Conservation (phyloP, 1,284 basidiomycete genomes). For the Fereydounia khargensis region DNA sequence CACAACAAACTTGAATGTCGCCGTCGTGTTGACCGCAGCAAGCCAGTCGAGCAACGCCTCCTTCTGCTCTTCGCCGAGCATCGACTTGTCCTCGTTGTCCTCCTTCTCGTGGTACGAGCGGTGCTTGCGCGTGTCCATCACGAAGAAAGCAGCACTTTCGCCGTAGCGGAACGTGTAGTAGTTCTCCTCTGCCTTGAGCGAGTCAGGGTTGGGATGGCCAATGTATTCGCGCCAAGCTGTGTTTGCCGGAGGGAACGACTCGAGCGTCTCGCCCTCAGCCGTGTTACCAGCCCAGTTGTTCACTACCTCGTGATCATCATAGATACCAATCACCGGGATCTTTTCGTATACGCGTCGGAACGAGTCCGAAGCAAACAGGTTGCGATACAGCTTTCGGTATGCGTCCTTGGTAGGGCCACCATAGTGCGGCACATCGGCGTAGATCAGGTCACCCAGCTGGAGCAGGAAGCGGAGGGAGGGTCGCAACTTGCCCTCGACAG, state of each 20-base stretch:
- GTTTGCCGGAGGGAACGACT: conserved; percentile 64
- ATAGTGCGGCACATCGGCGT: conserved; percentile 69
- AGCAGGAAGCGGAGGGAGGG: conserved; percentile 57
- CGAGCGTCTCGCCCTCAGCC: conserved; percentile 63
- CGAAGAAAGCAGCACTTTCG: conserved; percentile 67
- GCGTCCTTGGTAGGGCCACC: conserved; percentile 34
- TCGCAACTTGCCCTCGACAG: conserved; percentile 20
- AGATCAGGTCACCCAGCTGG: conserved; percentile 65
- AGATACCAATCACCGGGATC: conserved; percentile 52
- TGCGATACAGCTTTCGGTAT: conserved; percentile 54
- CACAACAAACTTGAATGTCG: conserved; percentile 78
- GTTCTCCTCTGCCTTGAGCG: conserved; percentile 61
- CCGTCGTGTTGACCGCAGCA: conserved; percentile 68
- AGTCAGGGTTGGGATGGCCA: conserved; percentile 67
- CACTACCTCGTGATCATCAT: conserved; percentile 54
- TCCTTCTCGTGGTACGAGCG: conserved; percentile 61
- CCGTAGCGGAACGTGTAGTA: conserved; percentile 62
- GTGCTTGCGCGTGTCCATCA: conserved; percentile 72
- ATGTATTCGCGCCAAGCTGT: conserved; percentile 70
- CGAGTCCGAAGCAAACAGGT: conserved; percentile 49
- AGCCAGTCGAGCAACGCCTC: conserved; percentile 68
- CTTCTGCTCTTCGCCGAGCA: conserved; percentile 73
- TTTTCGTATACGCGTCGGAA: conserved; percentile 50
- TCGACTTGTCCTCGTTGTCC: conserved; percentile 64
- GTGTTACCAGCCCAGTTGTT: conserved; percentile 61